Base-by-base conservation (phyloP, 169 alveolate species). In the Plasmodium billcollinsi region DNA sequence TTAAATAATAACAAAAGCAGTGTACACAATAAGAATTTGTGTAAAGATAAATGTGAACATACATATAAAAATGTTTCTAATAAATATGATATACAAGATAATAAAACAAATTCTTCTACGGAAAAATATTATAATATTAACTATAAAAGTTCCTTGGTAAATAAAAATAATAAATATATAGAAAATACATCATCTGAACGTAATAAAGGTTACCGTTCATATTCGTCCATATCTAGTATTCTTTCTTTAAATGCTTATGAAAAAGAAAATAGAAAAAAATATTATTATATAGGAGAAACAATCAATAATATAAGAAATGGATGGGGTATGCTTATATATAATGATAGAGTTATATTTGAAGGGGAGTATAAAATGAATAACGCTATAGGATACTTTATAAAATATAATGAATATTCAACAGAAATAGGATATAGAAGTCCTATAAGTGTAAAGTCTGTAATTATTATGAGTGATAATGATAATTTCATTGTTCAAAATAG, bases 261-360 rank as follows among this genome's bases (percentile, higher is more conserved):
- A 47, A 69, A 21, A 43, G 56, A 83, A 15, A 83, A 83, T 50
- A 49, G 33, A 12, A 83, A 20, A 49, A 83, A 83, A 62, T 92
- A 67, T 65, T 89, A 83, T 50, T 92, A 92, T 14, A 85, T 85
- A 43, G 95, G 95, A 6, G 95, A 92, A 21, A 88, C 95, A 0
- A 20, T 92, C 3, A 92, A 92, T 56, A 92, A 88, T 73, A 62
- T 85, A 14, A 29, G 95, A 26, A 88, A 92, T 80, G 95, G 95
- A 14, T 92, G 95, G 95, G 95, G 95, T 2, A 85, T 92, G 80
- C 63, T 92, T 12, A 90, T 92, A 24, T 88, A 85, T 63, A 74
- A 72, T 47, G 88, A 92, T 54, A 54, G 90, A 67, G 91, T 92
- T 5, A 65, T 92, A 21, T 92, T 89, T 61, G 95, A 92, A 72